These are phyloP conservation scores for Poa pratensis DNA, from an alignment of 176 grass and related monocot genomes.

Conservation along the genomic window DNA sequence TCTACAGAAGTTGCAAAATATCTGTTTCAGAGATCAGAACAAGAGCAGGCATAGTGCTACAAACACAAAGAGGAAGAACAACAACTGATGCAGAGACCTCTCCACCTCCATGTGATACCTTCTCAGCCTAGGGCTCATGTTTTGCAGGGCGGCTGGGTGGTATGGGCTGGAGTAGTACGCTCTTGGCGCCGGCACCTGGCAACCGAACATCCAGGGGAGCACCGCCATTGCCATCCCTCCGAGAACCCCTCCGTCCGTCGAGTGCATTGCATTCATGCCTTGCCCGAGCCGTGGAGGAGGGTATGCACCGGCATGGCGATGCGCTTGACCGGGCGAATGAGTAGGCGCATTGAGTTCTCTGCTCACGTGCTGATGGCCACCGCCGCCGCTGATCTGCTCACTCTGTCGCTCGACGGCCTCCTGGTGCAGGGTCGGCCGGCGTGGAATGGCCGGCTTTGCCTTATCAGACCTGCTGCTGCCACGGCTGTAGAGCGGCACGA, in stretches of 20 bases:
- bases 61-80: slow-evolving; percentile 72
- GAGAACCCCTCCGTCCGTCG: slow-evolving; percentile 63
- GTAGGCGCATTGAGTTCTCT: neutral
- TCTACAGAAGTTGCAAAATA: neutral
- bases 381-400: neutral
- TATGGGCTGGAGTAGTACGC: slow-evolving; percentile 53
- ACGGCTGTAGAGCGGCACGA: slow-evolving; percentile 91
- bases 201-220: slow-evolving; percentile 57
- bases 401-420: slow-evolving; percentile 27
- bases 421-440: slow-evolving; percentile 46
- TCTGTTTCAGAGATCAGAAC: slow-evolving; percentile 49
- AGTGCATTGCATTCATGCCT: slow-evolving; percentile 40
- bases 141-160: neutral
- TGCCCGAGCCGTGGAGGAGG: neutral
- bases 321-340: neutral
- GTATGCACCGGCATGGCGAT: neutral
- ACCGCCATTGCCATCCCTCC: slow-evolving; percentile 60
- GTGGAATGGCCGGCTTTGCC: slow-evolving; percentile 36
- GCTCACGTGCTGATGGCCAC: neutral
- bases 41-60: slow-evolving; percentile 68
- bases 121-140: slow-evolving; percentile 53
- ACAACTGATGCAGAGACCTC: slow-evolving; percentile 80
- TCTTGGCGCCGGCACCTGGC: slow-evolving; percentile 30
- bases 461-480: slow-evolving; percentile 50
- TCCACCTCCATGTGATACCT: slow-evolving; percentile 64